phyloP scores from a whole-genome alignment of 768 basidiomycete genomes.

The Psilocybe cyanescens region DNA sequence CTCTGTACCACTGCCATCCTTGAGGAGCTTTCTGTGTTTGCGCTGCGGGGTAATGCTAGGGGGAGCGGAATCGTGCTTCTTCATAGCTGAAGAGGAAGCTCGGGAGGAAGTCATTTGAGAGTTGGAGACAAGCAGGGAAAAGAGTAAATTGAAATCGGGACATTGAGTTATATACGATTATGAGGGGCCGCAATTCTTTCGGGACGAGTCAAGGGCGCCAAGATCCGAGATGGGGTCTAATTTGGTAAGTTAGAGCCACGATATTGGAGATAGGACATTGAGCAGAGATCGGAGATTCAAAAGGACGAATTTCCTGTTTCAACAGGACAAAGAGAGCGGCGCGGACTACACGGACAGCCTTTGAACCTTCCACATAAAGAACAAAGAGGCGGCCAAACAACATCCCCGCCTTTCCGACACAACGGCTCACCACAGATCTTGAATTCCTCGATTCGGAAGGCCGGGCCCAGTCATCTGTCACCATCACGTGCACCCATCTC shows the following conservation, averaged over 20 bases:
- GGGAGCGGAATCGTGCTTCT: slow-evolving; percentile 30
- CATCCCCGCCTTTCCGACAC: slow-evolving; percentile 10
- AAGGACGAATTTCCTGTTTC: slow-evolving; percentile 19
- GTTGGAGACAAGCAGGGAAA: slow-evolving; percentile 25
- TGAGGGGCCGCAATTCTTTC: slow-evolving; percentile 1
- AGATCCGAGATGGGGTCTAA: slow-evolving; percentile 56
- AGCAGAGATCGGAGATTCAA: slow-evolving; percentile 29
- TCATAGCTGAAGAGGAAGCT: slow-evolving; percentile 32
- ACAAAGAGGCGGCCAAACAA: slow-evolving; percentile 18
- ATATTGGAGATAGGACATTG: slow-evolving; percentile 45
- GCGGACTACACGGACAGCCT: slow-evolving; percentile 23
- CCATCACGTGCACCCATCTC: background rate
- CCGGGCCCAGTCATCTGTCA: background rate
- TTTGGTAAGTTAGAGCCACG: slow-evolving; percentile 54
- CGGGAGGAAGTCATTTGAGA: slow-evolving; percentile 21
- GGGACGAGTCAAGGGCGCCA: slow-evolving; percentile 42
- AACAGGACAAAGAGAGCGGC: slow-evolving; percentile 18
- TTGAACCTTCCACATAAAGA: slow-evolving; percentile 36
- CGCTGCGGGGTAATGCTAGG: slow-evolving; percentile 72
- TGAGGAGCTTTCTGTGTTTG: slow-evolving; percentile 84
- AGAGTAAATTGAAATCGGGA: slow-evolving; percentile 15
- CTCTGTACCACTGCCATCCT: slow-evolving; percentile 74
- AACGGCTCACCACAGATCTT: slow-evolving; percentile 9
- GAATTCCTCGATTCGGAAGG: background rate
- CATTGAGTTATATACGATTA: slow-evolving; percentile 30